Base-by-base conservation (phyloP, 768 basidiomycete species). In the Leucosporidium scottii region DNA sequence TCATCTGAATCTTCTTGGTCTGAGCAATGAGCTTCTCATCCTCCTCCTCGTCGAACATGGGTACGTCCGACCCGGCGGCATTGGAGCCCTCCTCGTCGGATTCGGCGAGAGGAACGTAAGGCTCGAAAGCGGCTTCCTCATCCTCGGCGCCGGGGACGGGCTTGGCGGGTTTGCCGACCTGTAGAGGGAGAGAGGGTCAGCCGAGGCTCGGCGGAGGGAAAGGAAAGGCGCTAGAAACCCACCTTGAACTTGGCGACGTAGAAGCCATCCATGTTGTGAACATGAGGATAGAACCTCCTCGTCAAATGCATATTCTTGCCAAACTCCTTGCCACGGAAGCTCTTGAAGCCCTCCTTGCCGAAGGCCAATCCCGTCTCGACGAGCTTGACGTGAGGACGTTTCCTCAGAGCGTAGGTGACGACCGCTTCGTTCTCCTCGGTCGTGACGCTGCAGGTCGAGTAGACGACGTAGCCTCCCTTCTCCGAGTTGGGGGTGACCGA, bases 241-340 rank as follows among this genome's bases (percentile, higher is more conserved):
- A 98, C 87, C 79, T 90, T 93, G 84, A 99, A 91, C 79, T 98
- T 98, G 67, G 94, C 94, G 64, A 98, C 93, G 78, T 84, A 99
- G 83, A 99, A 99, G 8, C 96, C 96, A 78, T 99, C 96, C 93
- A 98, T 96, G 79, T 99, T 99, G 80, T 97, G 93, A 74, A 96
- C 69, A 48, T 74, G 74, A 50, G 75, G 79, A 59, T 93, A 94
- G 78, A 92, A 94, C 68, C 96, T 82, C 73, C 92, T 82, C 25
- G 96, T 96, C 71, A 94, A 79, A 69, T 81, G 83, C 74, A 99
- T 77, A 71, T 84, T 88, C 44, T 88, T 82, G 77, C 86, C 83
- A 80, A 98, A 98, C 36, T 79, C 84, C 83, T 93, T 98, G 27
- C 94, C 96, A 61, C 91, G 86, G 81, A 87, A 98, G 68, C 83